phyloP scores from a whole-genome alignment of 2,329 filamentous ascomycete species.

The Sclerotinia subarctica region DNA sequence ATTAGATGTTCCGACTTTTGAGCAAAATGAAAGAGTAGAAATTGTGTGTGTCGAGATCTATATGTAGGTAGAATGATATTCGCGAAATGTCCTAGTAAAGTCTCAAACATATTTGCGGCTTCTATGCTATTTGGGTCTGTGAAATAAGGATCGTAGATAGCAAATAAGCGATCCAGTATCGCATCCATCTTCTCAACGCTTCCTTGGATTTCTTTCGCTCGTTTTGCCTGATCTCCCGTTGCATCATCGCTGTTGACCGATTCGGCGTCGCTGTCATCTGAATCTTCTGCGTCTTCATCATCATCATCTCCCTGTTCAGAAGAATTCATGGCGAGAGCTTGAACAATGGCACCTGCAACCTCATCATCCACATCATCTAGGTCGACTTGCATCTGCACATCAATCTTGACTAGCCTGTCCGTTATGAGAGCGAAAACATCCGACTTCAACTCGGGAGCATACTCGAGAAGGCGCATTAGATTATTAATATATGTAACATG shows the following conservation, averaged over 20 bases:
- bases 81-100: conserved; percentile 80
- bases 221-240: conserved; percentile 58
- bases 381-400: conserved; percentile 92
- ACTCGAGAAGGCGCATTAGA: conserved; percentile 71
- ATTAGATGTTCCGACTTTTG: conserved; percentile 76
- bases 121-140: conserved; percentile 63
- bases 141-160: conserved; percentile 74
- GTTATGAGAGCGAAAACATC: conserved; percentile 82
- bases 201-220: conserved; percentile 69
- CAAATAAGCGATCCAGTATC: conserved; percentile 84
- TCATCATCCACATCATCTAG: conserved; percentile 91
- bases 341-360: conserved; percentile 68
- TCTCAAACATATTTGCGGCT: conserved; percentile 70
- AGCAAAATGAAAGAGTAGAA: conserved; percentile 92
- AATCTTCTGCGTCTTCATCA: conserved; percentile 46
- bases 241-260: conserved; percentile 70
- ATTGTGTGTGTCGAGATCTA: conserved; percentile 89
- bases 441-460: conserved; percentile 72
- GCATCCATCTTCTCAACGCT: conserved; percentile 89
- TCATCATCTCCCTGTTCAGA: conserved; percentile 54
- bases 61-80: conserved; percentile 87
- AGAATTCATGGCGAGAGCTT: conserved; percentile 45
- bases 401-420: conserved; percentile 85
- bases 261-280: conserved; percentile 63
- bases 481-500: conserved; percentile 89